Percentiles rank a stretch among this genome's conserved stretches.
phyloP scores from a whole-genome alignment of 2,329 filamentous ascomycete genomes.

The Gaeumannomyces sp. region DNA sequence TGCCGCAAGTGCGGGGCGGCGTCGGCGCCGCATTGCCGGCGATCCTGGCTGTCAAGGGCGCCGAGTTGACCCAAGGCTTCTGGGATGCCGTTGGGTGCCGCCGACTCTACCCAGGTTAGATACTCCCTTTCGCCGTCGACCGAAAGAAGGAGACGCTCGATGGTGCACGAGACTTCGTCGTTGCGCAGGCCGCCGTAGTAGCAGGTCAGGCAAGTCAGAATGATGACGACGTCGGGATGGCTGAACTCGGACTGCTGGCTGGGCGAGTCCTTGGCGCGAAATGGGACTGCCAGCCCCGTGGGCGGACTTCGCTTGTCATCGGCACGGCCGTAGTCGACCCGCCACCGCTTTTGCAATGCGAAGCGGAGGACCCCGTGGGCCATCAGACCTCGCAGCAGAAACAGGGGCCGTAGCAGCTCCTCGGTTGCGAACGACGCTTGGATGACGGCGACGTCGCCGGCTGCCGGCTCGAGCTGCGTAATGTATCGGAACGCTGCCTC shows the following conservation, averaged over 20 bases:
- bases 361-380: constrained; percentile 48
- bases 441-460: constrained; percentile 25
- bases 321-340: constrained; percentile 58
- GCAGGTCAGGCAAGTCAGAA: constrained; percentile 49
- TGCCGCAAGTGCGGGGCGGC: constrained; percentile 49
- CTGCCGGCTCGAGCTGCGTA: constrained; percentile 24
- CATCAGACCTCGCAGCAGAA: constrained; percentile 50
- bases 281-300: constrained; percentile 51
- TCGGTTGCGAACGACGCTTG: constrained; percentile 34
- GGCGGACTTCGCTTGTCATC: constrained; percentile 27
- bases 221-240: constrained; percentile 53
- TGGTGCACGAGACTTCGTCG: constrained; percentile 39
- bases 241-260: constrained; percentile 53
- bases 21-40: constrained; percentile 33
- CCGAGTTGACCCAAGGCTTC: constrained; percentile 32
- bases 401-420: constrained; percentile 27
- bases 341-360: constrained; percentile 54
- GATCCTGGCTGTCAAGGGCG: constrained; percentile 55
- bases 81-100: constrained; percentile 26
- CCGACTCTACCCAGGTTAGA: constrained; percentile 35
- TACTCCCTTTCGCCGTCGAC: constrained; percentile 50
- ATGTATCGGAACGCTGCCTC: constrained; percentile 31
- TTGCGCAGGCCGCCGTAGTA: constrained; percentile 51
- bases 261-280: constrained; percentile 52
- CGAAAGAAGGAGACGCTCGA: constrained; percentile 40